Percentiles rank a stretch among this genome's conserved stretches.
phyloP scores from a whole-genome alignment of 2,329 filamentous ascomycete species.

The Fonsecaea nubica region DNA sequence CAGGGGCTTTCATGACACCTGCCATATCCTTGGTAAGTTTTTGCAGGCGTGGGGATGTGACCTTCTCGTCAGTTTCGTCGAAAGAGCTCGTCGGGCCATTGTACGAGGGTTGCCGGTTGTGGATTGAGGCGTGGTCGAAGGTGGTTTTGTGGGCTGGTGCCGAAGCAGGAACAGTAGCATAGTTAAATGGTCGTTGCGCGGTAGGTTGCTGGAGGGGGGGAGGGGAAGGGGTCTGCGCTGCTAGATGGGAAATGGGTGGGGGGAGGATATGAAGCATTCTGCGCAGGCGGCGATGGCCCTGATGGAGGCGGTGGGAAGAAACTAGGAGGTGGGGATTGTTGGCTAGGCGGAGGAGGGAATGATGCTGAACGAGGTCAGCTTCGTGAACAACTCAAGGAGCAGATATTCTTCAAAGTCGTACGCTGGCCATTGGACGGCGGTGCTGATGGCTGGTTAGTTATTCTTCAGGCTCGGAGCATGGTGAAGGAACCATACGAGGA shows the following conservation, averaged over 20 bases:
- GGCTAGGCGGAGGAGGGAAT: slow-evolving; percentile 41
- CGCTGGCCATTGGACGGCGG: slow-evolving; percentile 35
- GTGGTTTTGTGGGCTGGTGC: slow-evolving; percentile 38
- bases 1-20: slow-evolving; percentile 30
- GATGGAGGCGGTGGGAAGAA: slow-evolving; percentile 41
- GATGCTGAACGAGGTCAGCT: slow-evolving; percentile 37
- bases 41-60: slow-evolving; percentile 23
- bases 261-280: slow-evolving; percentile 34
- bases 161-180: slow-evolving; percentile 37
- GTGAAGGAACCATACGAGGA: slow-evolving; percentile 39
- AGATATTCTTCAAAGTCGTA: slow-evolving; percentile 10
- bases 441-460: slow-evolving; percentile 29
- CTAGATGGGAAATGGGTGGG: slow-evolving; percentile 30
- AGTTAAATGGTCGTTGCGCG: slow-evolving; percentile 37
- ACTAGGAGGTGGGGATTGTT: slow-evolving; percentile 36
- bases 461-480: neutral
- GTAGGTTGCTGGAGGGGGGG: slow-evolving; percentile 38
- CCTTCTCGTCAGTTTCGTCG: slow-evolving; percentile 21
- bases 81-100: slow-evolving; percentile 27
- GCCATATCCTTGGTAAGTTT: slow-evolving; percentile 35
- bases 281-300: slow-evolving; percentile 36
- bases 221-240: slow-evolving; percentile 31
- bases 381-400: neutral
- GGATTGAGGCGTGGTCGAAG: slow-evolving; percentile 37
- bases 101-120: slow-evolving; percentile 34